Conservation (phyloP, 2,329 filamentous ascomycete genomes). For the Pestalotiopsis fici region DNA sequence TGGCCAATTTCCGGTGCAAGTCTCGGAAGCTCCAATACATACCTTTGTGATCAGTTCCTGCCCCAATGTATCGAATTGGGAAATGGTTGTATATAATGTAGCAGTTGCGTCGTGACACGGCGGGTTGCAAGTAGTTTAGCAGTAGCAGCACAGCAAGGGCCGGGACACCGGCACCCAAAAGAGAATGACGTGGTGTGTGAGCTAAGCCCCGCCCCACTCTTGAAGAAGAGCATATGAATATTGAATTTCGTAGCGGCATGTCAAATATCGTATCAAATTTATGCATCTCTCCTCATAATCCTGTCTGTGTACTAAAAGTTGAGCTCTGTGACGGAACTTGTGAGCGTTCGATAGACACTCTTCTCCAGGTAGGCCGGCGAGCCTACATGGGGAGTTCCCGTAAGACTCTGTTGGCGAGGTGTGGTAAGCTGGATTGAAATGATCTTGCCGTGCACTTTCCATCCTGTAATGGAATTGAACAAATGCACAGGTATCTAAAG, state of each 20-base stretch:
- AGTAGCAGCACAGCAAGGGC: not conserved
- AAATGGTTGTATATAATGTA: not conserved
- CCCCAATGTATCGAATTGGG: not conserved
- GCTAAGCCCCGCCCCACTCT: not conserved
- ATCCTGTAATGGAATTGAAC: not conserved
- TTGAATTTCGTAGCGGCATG: not conserved
- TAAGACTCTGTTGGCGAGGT: too few species aligned
- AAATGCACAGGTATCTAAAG: conserved; percentile 20
- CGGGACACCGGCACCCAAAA: not conserved
- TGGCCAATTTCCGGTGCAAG: not conserved
- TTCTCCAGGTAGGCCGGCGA: too few species aligned
- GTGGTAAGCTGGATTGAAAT: not conserved
- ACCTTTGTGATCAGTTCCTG: not conserved
- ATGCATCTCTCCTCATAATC: not conserved
- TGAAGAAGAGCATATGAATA: not conserved
- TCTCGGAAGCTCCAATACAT: not conserved
- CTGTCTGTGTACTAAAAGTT: not conserved
- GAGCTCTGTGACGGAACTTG: too few species aligned
- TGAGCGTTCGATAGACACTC: not conserved
- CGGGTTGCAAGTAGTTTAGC: not conserved
- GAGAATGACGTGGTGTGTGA: not conserved
- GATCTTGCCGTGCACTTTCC: not conserved
- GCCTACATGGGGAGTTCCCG: too few species aligned
- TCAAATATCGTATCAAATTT: not conserved
- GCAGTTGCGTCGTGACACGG: too few species aligned